Percentiles rank a stretch among this genome's conserved stretches.
Conservation (phyloP, 768 basidiomycete genomes). For the Pulveroboletus sp. region DNA sequence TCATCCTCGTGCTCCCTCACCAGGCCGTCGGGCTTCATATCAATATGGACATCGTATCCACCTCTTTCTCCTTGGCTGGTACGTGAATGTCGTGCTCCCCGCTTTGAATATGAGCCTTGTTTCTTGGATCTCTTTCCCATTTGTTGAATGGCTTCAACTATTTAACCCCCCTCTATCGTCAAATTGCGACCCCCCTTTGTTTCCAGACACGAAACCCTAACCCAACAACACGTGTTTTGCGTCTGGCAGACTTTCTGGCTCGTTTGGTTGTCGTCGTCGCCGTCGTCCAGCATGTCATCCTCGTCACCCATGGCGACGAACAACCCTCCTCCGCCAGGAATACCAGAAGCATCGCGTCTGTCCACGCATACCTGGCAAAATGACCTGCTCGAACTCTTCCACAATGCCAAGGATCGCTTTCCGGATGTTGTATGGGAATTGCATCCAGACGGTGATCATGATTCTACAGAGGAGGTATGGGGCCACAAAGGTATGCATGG, state of each 20-base stretch:
- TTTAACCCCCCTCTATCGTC: not conserved
- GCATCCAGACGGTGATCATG: slow-evolving; percentile 48
- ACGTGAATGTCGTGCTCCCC: not conserved
- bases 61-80: not conserved
- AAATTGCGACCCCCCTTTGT: not conserved
- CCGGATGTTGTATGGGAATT: slow-evolving; percentile 97
- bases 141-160: not conserved
- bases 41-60: not conserved
- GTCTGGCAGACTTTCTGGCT: slow-evolving; percentile 7
- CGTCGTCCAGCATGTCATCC: slow-evolving; percentile 25
- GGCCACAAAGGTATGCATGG: slow-evolving; percentile 82
- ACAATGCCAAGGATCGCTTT: slow-evolving; percentile 83
- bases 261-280: slow-evolving; percentile 15
- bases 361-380: slow-evolving; percentile 74
- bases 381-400: slow-evolving; percentile 76
- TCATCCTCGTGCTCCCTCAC: not conserved
- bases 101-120: not conserved
- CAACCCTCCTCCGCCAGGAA: slow-evolving; percentile 27
- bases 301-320: slow-evolving; percentile 24
- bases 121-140: slow-evolving; percentile 7
- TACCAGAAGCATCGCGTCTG: slow-evolving; percentile 53
- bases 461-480: slow-evolving; percentile 63
- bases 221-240: slow-evolving; percentile 29
- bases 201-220: slow-evolving; percentile 21
- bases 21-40: not conserved